phyloP scores from a whole-genome alignment of 768 basidiomycete species.

The Asterophora parasitica region DNA sequence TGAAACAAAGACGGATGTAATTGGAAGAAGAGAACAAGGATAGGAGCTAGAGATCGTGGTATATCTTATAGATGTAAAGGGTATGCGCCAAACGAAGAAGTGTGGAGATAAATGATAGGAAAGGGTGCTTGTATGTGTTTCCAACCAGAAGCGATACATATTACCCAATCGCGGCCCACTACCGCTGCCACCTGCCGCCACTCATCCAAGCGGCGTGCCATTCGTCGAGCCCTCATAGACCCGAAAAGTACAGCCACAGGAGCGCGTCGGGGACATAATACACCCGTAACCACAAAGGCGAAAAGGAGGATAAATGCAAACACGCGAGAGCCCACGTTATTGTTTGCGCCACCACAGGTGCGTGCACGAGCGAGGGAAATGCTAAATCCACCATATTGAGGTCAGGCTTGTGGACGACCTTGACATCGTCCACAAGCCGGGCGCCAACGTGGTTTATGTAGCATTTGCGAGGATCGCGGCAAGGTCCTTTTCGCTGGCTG shows the following conservation, averaged over 20 bases:
- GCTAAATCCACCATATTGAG: background rate
- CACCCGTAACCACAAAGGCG: background rate
- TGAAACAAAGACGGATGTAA: background rate
- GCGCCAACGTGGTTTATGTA: slow-evolving; percentile 5
- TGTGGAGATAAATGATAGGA: background rate
- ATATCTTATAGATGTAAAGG: background rate
- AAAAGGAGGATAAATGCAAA: background rate
- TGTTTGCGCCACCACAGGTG: background rate
- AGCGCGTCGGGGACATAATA: background rate
- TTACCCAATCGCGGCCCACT: background rate
- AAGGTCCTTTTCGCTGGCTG: slow-evolving; percentile 83
- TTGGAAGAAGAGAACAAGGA: background rate
- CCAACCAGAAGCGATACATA: background rate
- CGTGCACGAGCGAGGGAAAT: background rate
- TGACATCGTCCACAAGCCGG: background rate
- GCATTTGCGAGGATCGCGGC: slow-evolving; percentile 50
- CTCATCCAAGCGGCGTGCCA: slow-evolving; percentile 1
- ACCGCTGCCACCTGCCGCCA: background rate
- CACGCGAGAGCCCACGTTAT: slow-evolving; percentile 3
- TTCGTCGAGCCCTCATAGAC: background rate
- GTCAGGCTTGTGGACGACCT: background rate
- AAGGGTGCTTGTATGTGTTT: background rate
- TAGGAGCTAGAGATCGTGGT: background rate
- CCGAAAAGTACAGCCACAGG: background rate
- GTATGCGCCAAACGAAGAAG: background rate